Conservation (phyloP, 2,329 filamentous ascomycete species). For the Aspergillus fructus region DNA sequence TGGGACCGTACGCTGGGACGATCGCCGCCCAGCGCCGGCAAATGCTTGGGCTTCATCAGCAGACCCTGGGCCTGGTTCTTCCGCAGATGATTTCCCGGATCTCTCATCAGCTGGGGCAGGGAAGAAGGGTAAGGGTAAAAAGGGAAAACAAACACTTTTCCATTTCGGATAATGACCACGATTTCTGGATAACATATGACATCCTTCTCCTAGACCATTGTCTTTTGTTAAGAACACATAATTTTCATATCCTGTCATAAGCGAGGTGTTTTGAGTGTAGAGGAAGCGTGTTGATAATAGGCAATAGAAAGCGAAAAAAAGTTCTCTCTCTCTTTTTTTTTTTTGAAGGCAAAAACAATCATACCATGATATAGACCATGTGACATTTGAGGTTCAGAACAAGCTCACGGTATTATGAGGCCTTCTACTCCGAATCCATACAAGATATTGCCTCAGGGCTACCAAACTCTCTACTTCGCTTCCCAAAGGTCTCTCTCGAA, state of each 20-base stretch:
- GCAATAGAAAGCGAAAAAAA: slow-evolving; percentile 2
- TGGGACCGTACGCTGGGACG: slow-evolving; percentile 47
- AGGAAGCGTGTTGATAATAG: neutral
- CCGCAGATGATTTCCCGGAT: slow-evolving; percentile 21
- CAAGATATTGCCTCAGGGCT: too few relatives aligned
- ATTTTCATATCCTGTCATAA: neutral
- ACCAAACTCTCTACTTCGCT: neutral
- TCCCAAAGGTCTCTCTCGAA: neutral
- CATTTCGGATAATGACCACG: slow-evolving; percentile 35
- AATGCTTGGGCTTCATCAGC: slow-evolving; percentile 39
- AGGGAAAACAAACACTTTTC: slow-evolving; percentile 42
- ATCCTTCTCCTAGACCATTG: neutral
- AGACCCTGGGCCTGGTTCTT: slow-evolving; percentile 24
- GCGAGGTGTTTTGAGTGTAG: slow-evolving; percentile 2
- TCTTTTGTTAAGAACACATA: neutral
- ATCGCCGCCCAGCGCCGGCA: slow-evolving; percentile 32
- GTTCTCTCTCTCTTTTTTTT: too few relatives aligned
- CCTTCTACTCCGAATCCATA: neutral
- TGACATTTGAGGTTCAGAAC: neutral
- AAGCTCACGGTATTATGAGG: neutral
- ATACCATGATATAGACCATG: neutral
- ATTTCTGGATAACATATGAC: neutral
- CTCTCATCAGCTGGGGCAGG: slow-evolving; percentile 24
- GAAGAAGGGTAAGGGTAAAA: slow-evolving; percentile 40
- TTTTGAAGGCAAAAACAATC: neutral